Percentiles rank a stretch among this genome's conserved stretches.
These are phyloP conservation scores for Neophaeococcomyces mojaviensis DNA, from an alignment of 2,329 filamentous ascomycete species.

Conservation along the genomic window DNA sequence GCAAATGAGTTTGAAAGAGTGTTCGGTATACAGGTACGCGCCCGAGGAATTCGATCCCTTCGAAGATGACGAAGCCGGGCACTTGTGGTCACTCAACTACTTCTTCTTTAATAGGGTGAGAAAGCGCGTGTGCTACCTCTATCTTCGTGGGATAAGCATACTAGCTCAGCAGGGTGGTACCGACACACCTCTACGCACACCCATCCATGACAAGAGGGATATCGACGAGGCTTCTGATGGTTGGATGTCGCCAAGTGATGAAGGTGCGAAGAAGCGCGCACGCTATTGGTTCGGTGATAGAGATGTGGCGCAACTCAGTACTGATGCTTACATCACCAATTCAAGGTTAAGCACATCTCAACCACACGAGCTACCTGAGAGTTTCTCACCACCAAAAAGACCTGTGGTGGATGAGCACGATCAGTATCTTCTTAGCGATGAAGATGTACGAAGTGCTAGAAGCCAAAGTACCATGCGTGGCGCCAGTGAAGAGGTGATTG, in stretches of 20 bases:
- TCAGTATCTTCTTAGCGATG: constrained; percentile 38
- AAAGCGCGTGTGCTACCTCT: constrained; percentile 90
- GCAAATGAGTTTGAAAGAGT: constrained; percentile 86
- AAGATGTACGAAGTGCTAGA: constrained; percentile 32
- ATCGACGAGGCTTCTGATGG: constrained; percentile 39
- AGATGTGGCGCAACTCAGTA: constrained; percentile 36
- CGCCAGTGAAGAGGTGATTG: constrained; percentile 48
- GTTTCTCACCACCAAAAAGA: constrained; percentile 20
- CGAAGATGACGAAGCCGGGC: constrained; percentile 83
- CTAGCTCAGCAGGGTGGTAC: constrained; percentile 60
- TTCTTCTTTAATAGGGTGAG: constrained; percentile 94
- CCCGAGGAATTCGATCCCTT: constrained; percentile 78
- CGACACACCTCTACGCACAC: constrained; percentile 42
- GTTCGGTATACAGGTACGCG: constrained; percentile 80
- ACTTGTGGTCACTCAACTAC: constrained; percentile 92
- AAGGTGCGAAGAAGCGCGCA: constrained; percentile 69
- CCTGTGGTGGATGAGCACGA: constrained; percentile 34
- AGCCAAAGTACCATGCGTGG: constrained; percentile 42
- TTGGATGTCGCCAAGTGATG: constrained; percentile 38
- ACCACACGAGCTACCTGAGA: constrained; percentile 11
- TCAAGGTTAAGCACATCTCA: constrained; percentile 21
- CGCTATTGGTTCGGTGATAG: constrained; percentile 78
- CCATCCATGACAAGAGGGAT: constrained; percentile 38
- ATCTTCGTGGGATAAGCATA: constrained; percentile 72
- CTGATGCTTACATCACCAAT: constrained; percentile 15